phyloP scores from a whole-genome alignment of 106 monocot genomes.

The Amphibolis antarctica region DNA sequence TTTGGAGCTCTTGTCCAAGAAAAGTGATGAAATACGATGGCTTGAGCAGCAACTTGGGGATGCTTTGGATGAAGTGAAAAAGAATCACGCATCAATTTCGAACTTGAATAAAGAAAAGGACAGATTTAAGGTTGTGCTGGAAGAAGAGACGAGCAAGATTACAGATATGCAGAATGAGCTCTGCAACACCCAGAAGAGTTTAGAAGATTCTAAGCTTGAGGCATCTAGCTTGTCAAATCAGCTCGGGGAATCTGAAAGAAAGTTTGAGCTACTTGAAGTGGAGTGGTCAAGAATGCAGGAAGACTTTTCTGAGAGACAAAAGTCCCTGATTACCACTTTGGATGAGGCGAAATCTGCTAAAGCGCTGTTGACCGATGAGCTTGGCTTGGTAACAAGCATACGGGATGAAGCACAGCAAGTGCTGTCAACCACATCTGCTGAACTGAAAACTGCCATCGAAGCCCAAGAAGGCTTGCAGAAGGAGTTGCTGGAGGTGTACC shows the following conservation, averaged over 20 bases:
- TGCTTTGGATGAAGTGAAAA: slow-evolving; percentile 27
- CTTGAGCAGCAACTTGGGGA: slow-evolving; percentile 41
- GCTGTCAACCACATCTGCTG: slow-evolving; percentile 27
- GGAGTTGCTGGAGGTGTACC: slow-evolving; percentile 52
- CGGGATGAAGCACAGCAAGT: slow-evolving; percentile 36
- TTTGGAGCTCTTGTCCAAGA: slow-evolving; percentile 46
- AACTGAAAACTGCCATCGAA: slow-evolving; percentile 31
- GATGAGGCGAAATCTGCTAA: slow-evolving; percentile 44
- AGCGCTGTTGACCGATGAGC: slow-evolving; percentile 42
- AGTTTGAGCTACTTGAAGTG: slow-evolving; percentile 15
- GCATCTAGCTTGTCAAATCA: slow-evolving; percentile 32
- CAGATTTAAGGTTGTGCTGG: slow-evolving; percentile 24
- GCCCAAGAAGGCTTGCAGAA: slow-evolving; percentile 50
- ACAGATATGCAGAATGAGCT: slow-evolving; percentile 42
- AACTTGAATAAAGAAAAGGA: slow-evolving; percentile 54
- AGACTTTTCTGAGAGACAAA: slow-evolving; percentile 37
- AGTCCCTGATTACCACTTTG: slow-evolving; percentile 23
- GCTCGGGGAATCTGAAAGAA: slow-evolving; percentile 23
- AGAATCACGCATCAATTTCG: slow-evolving; percentile 18
- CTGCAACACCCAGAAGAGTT: slow-evolving; percentile 20
- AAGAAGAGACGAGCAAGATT: slow-evolving; percentile 31
- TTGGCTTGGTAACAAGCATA: slow-evolving; percentile 34
- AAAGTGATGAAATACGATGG: slow-evolving; percentile 36
- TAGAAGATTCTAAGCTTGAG: slow-evolving; percentile 31
- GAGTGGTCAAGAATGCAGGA: slow-evolving; percentile 26